Percentiles rank a stretch among this genome's conserved stretches.
Conservation (phyloP, 2,329 filamentous ascomycete genomes). For the Curvularia sp. region DNA sequence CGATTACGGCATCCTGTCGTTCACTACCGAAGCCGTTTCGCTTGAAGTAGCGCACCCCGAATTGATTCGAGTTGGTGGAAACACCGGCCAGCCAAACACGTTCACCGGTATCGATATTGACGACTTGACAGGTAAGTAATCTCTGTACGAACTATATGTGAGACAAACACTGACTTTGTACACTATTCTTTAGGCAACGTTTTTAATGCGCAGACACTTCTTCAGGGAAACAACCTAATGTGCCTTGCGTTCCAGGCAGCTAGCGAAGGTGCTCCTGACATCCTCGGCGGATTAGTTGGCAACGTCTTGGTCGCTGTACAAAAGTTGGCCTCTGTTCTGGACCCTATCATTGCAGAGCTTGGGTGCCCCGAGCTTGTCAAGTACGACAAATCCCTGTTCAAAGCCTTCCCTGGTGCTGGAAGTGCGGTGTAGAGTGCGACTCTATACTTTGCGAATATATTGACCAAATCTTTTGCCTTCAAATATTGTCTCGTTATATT, state of each 20-base stretch:
- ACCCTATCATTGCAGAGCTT: slow-evolving; percentile 21
- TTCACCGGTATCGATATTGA: slow-evolving; percentile 28
- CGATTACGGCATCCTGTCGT: slow-evolving; percentile 14
- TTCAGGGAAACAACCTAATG: slow-evolving; percentile 27
- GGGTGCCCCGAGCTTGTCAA: slow-evolving; percentile 24
- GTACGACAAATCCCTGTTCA: slow-evolving; percentile 25
- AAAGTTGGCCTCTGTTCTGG: slow-evolving; percentile 23
- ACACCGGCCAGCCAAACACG: slow-evolving; percentile 27
- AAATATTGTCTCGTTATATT: neutral
- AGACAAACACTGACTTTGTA: neutral
- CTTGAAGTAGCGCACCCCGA: slow-evolving; percentile 16
- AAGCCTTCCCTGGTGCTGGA: slow-evolving; percentile 24
- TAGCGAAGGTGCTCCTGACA: slow-evolving; percentile 22
- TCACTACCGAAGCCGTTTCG: slow-evolving; percentile 13
- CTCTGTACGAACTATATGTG: neutral
- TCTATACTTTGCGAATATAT: neutral
- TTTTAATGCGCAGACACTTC: slow-evolving; percentile 23
- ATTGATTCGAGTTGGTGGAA: slow-evolving; percentile 28
- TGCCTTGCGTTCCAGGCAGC: slow-evolving; percentile 29
- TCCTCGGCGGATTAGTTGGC: slow-evolving; percentile 25
- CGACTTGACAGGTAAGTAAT: slow-evolving; percentile 22
- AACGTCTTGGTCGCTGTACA: slow-evolving; percentile 24
- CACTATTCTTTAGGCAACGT: slow-evolving; percentile 9
- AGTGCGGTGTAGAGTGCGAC: slow-evolving; percentile 4
- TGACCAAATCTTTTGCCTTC: neutral